Conservation (phyloP, 352 stramenopile species). For the Achlya hypogyna region DNA sequence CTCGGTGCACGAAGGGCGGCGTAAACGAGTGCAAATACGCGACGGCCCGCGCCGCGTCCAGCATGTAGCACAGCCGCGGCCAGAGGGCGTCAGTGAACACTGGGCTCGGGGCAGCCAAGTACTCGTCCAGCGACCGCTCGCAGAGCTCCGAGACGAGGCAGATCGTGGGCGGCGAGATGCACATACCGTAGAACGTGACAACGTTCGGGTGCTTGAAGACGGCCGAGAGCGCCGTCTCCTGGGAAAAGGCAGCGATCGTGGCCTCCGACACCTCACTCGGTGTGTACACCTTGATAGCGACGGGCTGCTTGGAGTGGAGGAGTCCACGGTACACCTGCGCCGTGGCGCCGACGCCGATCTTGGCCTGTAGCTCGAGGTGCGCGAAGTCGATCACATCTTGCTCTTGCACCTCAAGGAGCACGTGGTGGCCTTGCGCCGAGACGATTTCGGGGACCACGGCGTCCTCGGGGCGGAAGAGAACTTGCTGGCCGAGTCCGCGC, state of each 20-base stretch:
- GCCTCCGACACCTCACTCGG: constrained; percentile 46
- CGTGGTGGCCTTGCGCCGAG: constrained; percentile 38
- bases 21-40: constrained; percentile 68
- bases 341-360: constrained; percentile 24
- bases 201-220: constrained; percentile 43
- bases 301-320: constrained; percentile 31
- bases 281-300: constrained; percentile 55
- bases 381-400: constrained; percentile 36
- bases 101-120: not conserved
- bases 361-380: constrained; percentile 20
- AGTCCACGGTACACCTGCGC: constrained; percentile 42
- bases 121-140: constrained; percentile 38
- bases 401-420: constrained; percentile 40
- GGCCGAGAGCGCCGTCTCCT: constrained; percentile 37
- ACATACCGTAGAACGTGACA: constrained; percentile 35
- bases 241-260: constrained; percentile 36
- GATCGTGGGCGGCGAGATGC: constrained; percentile 54
- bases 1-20: constrained; percentile 50
- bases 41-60: constrained; percentile 46
- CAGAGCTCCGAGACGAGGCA: constrained; percentile 65
- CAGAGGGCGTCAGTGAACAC: constrained; percentile 29
- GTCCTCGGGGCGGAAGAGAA: constrained; percentile 25
- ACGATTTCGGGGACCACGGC: constrained; percentile 6
- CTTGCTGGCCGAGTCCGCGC: constrained; percentile 39
- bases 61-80: constrained; percentile 49